phyloP scores from a whole-genome alignment of 805 yeast genomes.

The Candida verbasci region DNA sequence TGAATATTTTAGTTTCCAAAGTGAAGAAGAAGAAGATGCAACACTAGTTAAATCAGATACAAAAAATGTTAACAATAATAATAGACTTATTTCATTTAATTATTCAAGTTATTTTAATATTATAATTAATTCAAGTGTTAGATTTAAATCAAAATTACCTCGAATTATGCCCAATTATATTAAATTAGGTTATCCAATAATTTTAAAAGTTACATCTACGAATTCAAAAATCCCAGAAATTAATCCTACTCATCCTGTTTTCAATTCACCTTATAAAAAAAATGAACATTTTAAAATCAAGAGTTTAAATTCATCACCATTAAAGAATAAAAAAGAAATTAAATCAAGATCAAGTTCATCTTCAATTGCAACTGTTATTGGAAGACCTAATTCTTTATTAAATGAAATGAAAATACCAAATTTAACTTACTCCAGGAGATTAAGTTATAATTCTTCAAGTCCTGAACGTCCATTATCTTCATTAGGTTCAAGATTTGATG shows the following conservation, averaged over 20 bases:
- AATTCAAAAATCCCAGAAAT: slow-evolving; percentile 6
- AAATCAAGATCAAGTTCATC: slow-evolving; percentile 2
- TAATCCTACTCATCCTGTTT: slow-evolving; percentile 24
- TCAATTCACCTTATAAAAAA: slow-evolving; percentile 19
- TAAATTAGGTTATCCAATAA: slow-evolving; percentile 17
- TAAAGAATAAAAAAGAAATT: background rate
- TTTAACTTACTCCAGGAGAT: slow-evolving; percentile 4
- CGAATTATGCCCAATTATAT: slow-evolving; percentile 18
- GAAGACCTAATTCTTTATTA: slow-evolving; percentile 5
- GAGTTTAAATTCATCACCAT: slow-evolving; percentile 3
- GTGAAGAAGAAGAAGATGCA: slow-evolving; percentile 8
- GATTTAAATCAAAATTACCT: slow-evolving; percentile 20
- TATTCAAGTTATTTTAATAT: slow-evolving; percentile 5
- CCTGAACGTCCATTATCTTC: too few species aligned
- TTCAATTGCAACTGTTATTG: slow-evolving; percentile 3
- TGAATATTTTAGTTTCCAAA: slow-evolving; percentile 3
- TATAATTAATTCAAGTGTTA: slow-evolving; percentile 6
- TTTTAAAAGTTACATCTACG: slow-evolving; percentile 16
- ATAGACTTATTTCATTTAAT: slow-evolving; percentile 5
- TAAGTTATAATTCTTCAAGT: slow-evolving; percentile 12
- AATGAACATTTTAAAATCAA: background rate
- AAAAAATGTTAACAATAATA: background rate
- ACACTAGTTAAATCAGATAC: slow-evolving; percentile 6
- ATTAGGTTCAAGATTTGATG: slow-evolving; percentile 32
- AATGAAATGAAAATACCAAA: slow-evolving; percentile 8